Conservation (phyloP, 2,329 filamentous ascomycete genomes). For the Talaromyces sp. region DNA sequence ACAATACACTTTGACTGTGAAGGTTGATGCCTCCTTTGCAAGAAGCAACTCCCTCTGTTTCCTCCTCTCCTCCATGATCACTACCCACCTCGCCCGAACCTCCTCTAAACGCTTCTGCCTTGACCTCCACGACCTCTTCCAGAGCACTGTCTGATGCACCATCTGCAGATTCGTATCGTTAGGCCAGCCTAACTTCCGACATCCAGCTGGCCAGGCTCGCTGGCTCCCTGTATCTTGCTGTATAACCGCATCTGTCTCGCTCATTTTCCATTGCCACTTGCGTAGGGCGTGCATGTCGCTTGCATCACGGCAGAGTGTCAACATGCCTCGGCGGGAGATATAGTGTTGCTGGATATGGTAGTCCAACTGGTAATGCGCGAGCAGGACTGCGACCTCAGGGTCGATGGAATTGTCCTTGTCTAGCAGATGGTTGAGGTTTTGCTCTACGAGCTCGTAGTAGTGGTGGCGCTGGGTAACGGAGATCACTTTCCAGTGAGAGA, state of each 20-base stretch:
- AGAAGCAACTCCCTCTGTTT: constrained; percentile 16
- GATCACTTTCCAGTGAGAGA: constrained; percentile 21
- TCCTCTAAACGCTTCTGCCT: constrained; percentile 7
- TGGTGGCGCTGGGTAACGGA: constrained; percentile 10
- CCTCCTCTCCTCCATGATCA: constrained; percentile 21
- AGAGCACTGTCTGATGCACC: constrained; percentile 15
- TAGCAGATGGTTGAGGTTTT: constrained; percentile 12
- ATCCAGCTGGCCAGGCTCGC: neutral
- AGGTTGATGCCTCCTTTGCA: constrained; percentile 7
- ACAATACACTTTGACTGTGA: constrained; percentile 20
- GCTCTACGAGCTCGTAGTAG: constrained; percentile 22
- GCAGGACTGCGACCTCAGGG: constrained; percentile 15
- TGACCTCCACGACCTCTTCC: constrained; percentile 12
- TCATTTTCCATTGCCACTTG: constrained; percentile 29
- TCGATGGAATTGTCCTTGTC: constrained; percentile 16
- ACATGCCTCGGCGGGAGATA: constrained; percentile 21
- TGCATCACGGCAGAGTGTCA: constrained; percentile 34
- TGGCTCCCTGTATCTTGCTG: neutral
- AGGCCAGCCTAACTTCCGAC: constrained; percentile 11
- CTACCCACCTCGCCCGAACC: constrained; percentile 17
- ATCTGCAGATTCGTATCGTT: constrained; percentile 15
- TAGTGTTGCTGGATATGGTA: constrained; percentile 39
- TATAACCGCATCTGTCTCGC: constrained; percentile 1
- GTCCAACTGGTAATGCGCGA: constrained; percentile 35
- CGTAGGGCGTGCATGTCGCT: constrained; percentile 31